A percentile compares a stretch with the other conserved stretches of the same genome.
Evolutionary conservation across 768 basidiomycete species (phyloP).

Genomic region (Suillus brevipes): DNA sequence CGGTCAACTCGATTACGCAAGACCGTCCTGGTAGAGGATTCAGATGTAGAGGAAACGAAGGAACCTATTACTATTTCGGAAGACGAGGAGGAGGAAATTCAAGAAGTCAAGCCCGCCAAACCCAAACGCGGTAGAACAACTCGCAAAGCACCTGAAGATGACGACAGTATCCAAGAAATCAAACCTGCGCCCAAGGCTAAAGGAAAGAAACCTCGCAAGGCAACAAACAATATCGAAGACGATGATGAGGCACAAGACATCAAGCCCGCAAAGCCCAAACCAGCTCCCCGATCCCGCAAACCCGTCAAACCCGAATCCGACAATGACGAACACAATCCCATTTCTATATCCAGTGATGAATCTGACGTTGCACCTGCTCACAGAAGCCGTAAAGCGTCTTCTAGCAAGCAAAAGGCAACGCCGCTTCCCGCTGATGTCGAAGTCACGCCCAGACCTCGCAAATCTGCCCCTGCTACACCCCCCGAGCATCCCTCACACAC

Average conservation of each 20-base stretch:
- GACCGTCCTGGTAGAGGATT: neutral
- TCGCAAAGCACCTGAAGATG: neutral
- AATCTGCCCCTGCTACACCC: conserved; percentile 11
- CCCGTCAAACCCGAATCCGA: neutral
- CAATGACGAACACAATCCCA: neutral
- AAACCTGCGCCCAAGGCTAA: neutral
- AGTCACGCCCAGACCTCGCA: conserved; percentile 20
- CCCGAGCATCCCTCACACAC: neutral
- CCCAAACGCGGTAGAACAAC: neutral
- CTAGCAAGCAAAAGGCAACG: neutral
- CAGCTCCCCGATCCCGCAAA: conserved; percentile 1
- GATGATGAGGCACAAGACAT: neutral
- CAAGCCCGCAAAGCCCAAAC: neutral
- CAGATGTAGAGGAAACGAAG: conserved; percentile 10
- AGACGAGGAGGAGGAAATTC: conserved; percentile 3
- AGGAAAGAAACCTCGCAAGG: neutral
- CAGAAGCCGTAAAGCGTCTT: neutral
- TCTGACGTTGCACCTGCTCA: neutral
- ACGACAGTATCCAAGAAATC: neutral
- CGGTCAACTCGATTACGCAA: conserved; percentile 13
- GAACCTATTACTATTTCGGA: conserved; percentile 1
- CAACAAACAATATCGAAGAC: neutral
- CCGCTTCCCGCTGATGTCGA: neutral
- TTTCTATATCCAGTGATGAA: neutral
- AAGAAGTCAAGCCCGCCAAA: conserved; percentile 1